Conservation (phyloP, 176 grass and related monocot species). For the Aechmea fasciata region DNA sequence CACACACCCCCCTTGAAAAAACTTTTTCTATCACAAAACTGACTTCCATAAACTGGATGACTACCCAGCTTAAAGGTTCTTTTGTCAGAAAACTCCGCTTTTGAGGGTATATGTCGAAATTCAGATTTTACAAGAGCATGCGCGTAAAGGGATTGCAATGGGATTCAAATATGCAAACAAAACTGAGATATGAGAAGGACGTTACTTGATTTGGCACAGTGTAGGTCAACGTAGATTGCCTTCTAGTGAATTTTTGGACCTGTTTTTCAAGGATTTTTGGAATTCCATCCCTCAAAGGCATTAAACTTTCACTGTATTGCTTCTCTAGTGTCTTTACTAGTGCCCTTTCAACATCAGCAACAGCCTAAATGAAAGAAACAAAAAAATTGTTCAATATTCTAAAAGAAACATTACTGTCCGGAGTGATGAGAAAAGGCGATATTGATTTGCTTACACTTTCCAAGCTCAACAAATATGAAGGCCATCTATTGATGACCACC, state of each 20-base stretch:
- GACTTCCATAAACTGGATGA: too few species aligned
- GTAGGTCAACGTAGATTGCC: slow-evolving; percentile 60
- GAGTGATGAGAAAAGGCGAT: not conserved
- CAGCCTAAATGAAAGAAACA: slow-evolving; percentile 41
- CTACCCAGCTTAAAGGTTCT: too few species aligned
- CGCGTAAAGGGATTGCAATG: too few species aligned
- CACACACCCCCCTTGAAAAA: too few species aligned
- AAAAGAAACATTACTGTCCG: not conserved
- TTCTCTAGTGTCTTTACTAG: slow-evolving; percentile 73
- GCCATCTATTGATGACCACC: slow-evolving; percentile 94
- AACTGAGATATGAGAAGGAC: not conserved
- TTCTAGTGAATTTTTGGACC: slow-evolving; percentile 78
- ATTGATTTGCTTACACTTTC: slow-evolving; percentile 46
- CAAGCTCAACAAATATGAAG: slow-evolving; percentile 74
- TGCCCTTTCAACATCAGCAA: slow-evolving; percentile 86
- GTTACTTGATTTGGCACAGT: slow-evolving; percentile 60
- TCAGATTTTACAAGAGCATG: too few species aligned
- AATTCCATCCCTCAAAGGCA: slow-evolving; percentile 75
- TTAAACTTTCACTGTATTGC: slow-evolving; percentile 56
- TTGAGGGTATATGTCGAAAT: too few species aligned
- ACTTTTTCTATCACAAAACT: too few species aligned
- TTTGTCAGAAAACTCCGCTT: too few species aligned
- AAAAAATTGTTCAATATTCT: not conserved
- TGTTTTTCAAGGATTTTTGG: slow-evolving; percentile 88
- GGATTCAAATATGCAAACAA: not conserved